Evolutionary conservation across 768 basidiomycete species (phyloP).

Genomic region (Tephrocybe sp.): DNA sequence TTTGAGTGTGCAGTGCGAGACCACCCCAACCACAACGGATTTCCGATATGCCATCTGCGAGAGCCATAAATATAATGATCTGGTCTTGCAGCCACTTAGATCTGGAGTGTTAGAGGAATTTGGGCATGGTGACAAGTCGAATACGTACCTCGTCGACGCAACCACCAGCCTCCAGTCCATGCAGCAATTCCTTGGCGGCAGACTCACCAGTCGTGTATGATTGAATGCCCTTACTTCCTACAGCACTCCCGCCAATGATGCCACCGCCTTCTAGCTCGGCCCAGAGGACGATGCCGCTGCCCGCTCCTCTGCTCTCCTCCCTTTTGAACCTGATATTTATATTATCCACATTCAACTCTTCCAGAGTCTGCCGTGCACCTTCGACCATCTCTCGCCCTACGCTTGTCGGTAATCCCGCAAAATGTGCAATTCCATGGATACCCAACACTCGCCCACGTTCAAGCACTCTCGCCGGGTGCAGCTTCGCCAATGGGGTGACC

Average conservation of each 20-base stretch:
- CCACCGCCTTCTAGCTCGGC: conserved; percentile 70
- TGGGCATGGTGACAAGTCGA: not conserved
- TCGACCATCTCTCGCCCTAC: conserved; percentile 56
- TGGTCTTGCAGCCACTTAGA: conserved; percentile 69
- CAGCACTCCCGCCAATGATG: conserved; percentile 64
- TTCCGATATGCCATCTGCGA: conserved; percentile 62
- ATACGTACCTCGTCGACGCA: conserved; percentile 67
- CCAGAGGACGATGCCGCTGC: conserved; percentile 73
- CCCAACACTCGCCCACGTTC: conserved; percentile 51
- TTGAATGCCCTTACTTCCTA: conserved; percentile 49
- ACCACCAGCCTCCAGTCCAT: conserved; percentile 59
- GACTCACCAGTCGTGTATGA: conserved; percentile 51
- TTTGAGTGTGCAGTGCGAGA: conserved; percentile 64
- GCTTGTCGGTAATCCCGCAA: conserved; percentile 57
- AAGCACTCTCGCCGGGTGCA: conserved; percentile 45
- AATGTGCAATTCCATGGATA: conserved; percentile 61
- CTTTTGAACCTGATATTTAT: conserved; percentile 40
- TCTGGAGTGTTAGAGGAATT: not conserved
- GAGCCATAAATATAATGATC: conserved; percentile 72
- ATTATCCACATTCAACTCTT: conserved; percentile 26
- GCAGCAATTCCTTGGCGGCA: conserved; percentile 58
- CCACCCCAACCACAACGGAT: conserved; percentile 54
- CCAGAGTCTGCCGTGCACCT: conserved; percentile 48
- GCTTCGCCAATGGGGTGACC: conserved; percentile 31
- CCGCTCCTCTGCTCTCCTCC: conserved; percentile 55